A percentile compares a stretch with the other conserved stretches of the same genome.
Conservation (phyloP, 257 asterid species). For the Solanum pinnatisectum region DNA sequence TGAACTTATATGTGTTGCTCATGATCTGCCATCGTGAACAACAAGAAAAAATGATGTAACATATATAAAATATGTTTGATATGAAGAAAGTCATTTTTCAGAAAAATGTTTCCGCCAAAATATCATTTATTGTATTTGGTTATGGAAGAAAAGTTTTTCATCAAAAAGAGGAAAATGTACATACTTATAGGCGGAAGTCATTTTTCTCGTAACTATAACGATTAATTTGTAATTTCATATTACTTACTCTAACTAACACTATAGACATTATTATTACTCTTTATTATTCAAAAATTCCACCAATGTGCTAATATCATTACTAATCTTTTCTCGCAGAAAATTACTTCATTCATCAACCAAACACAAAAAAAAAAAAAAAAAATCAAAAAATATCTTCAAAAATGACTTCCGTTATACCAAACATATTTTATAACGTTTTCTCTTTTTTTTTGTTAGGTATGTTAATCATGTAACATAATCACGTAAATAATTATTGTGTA, state of each 20-base stretch:
- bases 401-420: neutral
- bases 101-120: neutral
- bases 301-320: neutral
- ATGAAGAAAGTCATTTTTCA: neutral
- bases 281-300: neutral
- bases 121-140: too few species aligned
- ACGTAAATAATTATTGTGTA: neutral
- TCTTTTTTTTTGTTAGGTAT: neutral
- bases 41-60: neutral
- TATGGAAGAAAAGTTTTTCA: neutral
- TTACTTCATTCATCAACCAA: neutral
- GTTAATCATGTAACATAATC: neutral
- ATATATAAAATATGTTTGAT: neutral
- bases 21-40: neutral
- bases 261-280: neutral
- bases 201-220: neutral
- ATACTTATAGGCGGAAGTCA: neutral
- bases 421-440: neutral
- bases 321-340: neutral
- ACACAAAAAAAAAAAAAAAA: neutral
- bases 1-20: neutral
- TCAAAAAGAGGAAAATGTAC: neutral
- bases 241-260: neutral
- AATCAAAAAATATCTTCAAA: neutral
- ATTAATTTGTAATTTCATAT: neutral